Percentiles rank a stretch among this genome's conserved stretches.
Conservation (phyloP, 306 rosid species). For the Neltuma alba region DNA sequence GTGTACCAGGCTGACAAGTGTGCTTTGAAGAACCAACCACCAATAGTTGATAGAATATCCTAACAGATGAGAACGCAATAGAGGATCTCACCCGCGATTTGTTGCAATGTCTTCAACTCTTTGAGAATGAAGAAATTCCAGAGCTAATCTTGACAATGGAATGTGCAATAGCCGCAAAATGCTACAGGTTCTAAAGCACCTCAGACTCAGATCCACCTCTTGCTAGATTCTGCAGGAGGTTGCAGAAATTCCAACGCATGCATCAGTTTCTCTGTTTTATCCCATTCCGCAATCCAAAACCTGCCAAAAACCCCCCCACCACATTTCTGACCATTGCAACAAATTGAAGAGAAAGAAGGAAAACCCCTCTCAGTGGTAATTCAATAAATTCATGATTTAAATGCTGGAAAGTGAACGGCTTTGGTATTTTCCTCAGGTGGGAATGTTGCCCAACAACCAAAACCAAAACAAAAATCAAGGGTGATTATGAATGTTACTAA, state of each 20-base stretch:
- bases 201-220: neutral
- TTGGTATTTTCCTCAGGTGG: conserved; percentile 31
- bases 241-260: conserved; percentile 14
- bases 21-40: no score
- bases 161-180: conserved; percentile 6
- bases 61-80: neutral
- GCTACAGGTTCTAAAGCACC: conserved; percentile 1
- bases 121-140: conserved; percentile 19
- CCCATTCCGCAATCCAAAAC: conserved; percentile 28
- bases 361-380: conserved; percentile 14
- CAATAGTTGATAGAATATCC: neutral
- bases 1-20: no score
- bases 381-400: conserved; percentile 30
- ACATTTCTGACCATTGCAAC: conserved; percentile 26
- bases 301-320: conserved; percentile 21
- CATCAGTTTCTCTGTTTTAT: conserved; percentile 26
- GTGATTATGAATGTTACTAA: conserved; percentile 38
- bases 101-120: conserved; percentile 32
- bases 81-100: conserved; percentile 38
- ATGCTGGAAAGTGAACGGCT: conserved; percentile 37
- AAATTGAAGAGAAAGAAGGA: conserved; percentile 14
- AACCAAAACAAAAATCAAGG: conserved; percentile 24
- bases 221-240: conserved; percentile 21
- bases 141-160: conserved; percentile 19
- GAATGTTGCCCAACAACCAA: conserved; percentile 38